Conservation (phyloP, 257 asterid genomes). For the Leptodermis oblonga region DNA sequence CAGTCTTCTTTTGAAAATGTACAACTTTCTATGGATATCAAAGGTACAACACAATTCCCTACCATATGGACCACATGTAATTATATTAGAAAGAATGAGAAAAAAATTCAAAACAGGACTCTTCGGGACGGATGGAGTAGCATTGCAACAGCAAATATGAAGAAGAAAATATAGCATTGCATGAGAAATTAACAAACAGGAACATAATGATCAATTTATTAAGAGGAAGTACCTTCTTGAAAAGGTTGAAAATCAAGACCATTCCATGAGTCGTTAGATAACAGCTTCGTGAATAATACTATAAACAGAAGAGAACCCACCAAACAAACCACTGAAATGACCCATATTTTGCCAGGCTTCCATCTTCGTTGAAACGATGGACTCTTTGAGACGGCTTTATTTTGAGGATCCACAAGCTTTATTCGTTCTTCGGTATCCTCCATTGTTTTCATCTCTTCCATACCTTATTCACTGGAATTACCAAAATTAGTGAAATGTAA, state of each 20-base stretch:
- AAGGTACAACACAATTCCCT: too few species aligned
- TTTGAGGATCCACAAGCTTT: conserved; percentile 6
- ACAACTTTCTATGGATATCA: too few species aligned
- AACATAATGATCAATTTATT: not conserved
- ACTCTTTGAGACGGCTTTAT: not conserved
- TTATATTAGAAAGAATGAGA: too few species aligned
- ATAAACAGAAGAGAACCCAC: conserved; percentile 60
- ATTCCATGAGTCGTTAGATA: conserved; percentile 44
- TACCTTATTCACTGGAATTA: not conserved
- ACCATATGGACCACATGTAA: too few species aligned
- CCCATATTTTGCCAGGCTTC: conserved; percentile 34
- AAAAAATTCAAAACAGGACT: too few species aligned
- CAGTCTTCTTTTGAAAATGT: too few species aligned
- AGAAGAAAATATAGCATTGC: not conserved
- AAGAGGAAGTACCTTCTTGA: conserved; percentile 39
- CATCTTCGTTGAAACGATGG: not conserved
- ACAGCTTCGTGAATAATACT: conserved; percentile 29
- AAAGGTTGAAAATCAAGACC: conserved; percentile 30
- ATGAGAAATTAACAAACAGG: not conserved
- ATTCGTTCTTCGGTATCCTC: not conserved
- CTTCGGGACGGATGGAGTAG: too few species aligned
- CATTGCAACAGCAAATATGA: too few species aligned
- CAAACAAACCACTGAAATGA: conserved; percentile 30
- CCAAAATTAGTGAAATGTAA: not conserved
- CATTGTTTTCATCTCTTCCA: conserved; percentile 5